These are phyloP conservation scores for Pythium periplocum DNA, from an alignment of 352 stramenopile species.

Conservation along the genomic window DNA sequence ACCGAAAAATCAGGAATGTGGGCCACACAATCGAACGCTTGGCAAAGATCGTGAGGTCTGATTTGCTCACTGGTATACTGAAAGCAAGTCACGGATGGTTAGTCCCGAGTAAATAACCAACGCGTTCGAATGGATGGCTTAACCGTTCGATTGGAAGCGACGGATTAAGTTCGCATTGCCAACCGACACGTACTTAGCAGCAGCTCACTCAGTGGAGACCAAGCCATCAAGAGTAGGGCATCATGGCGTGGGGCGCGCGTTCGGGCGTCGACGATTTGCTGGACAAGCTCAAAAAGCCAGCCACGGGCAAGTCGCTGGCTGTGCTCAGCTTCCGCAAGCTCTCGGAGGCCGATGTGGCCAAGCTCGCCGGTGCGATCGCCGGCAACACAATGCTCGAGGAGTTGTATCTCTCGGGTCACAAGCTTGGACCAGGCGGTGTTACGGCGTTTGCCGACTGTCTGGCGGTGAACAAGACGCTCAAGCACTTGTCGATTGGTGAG, in stretches of 20 bases:
- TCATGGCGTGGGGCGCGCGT: slow-evolving; percentile 74
- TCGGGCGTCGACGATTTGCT: slow-evolving; percentile 71
- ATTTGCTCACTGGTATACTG: no score
- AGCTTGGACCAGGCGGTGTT: slow-evolving; percentile 32
- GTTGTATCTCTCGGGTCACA: slow-evolving; percentile 74
- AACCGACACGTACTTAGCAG: no score
- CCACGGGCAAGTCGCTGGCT: slow-evolving; percentile 61
- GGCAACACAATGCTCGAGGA: slow-evolving; percentile 60
- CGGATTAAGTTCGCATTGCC: no score
- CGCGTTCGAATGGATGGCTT: no score
- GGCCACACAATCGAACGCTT: no score
- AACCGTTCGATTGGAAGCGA: no score
- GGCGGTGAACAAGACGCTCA: slow-evolving; percentile 57
- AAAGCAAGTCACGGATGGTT: no score
- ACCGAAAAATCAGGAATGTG: no score
- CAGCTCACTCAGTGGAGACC: background rate
- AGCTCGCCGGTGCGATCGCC: slow-evolving; percentile 46
- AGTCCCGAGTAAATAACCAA: no score
- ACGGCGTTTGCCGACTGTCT: slow-evolving; percentile 62
- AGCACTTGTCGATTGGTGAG: slow-evolving; percentile 60
- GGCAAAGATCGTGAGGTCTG: no score
- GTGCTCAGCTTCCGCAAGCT: slow-evolving; percentile 71
- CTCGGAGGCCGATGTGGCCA: slow-evolving; percentile 40
- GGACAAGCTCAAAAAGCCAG: slow-evolving; percentile 50
- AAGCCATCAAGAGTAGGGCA: slow-evolving; percentile 6